Percentiles rank a stretch among this genome's conserved stretches.
These are phyloP conservation scores for Penicillium sp. DNA, from an alignment of 2,329 filamentous ascomycete species.

Conservation along the genomic window DNA sequence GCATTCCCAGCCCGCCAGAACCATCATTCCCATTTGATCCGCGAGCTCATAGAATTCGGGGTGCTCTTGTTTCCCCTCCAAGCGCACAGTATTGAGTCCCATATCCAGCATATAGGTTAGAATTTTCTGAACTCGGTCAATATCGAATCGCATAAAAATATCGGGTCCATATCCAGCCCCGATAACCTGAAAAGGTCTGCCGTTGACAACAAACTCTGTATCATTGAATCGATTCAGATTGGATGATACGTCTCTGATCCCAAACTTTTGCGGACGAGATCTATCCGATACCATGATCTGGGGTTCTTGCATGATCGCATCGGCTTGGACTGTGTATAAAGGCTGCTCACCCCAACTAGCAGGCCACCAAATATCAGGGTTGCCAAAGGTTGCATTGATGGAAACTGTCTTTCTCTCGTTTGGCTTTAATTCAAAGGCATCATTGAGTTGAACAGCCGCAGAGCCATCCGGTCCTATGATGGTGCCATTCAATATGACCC, in stretches of 20 bases:
- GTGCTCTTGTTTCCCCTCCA: constrained; percentile 66
- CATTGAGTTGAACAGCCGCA: constrained; percentile 25
- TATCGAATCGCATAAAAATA: constrained; percentile 61
- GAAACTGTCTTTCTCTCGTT: constrained; percentile 41
- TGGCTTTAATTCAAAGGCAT: constrained; percentile 41
- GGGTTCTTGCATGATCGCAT: constrained; percentile 22
- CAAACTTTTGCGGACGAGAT: constrained; percentile 45
- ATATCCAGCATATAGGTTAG: constrained; percentile 58
- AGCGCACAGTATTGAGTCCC: constrained; percentile 62
- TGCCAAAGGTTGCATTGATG: constrained; percentile 40
- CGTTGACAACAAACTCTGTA: constrained; percentile 57
- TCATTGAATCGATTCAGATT: constrained; percentile 55
- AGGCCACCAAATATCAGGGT: constrained; percentile 62
- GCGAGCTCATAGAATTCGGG: constrained; percentile 60
- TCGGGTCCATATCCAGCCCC: constrained; percentile 62
- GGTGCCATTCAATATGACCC: constrained; percentile 24
- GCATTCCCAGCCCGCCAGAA: constrained; percentile 65
- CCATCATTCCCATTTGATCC: constrained; percentile 60
- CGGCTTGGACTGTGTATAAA: constrained; percentile 46
- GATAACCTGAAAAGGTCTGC: constrained; percentile 58
- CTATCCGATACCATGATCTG: constrained; percentile 33
- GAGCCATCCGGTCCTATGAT: constrained; percentile 19
- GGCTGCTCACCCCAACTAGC: constrained; percentile 59
- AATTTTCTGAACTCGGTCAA: constrained; percentile 49
- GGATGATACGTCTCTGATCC: constrained; percentile 56